These are phyloP conservation scores for Stramenopiles sp. DNA, from an alignment of 352 stramenopile species.

Conservation along the genomic window DNA sequence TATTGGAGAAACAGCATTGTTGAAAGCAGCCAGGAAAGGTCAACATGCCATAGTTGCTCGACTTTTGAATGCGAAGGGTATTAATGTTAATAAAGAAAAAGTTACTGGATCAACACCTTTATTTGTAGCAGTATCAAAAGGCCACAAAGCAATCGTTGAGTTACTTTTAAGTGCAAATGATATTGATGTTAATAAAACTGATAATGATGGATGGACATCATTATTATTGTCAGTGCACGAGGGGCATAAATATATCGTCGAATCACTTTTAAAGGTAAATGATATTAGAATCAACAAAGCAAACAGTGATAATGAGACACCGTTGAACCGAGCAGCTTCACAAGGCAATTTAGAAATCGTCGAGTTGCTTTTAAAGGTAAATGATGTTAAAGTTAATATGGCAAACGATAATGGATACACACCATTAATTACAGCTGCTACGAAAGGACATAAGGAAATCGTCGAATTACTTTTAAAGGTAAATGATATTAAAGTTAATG, in stretches of 20 bases:
- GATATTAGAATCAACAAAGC: background rate
- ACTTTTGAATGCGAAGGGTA: background rate
- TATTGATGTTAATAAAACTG: background rate
- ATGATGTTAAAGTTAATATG: background rate
- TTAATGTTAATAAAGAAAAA: background rate
- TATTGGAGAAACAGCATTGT: no score
- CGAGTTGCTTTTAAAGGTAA: background rate
- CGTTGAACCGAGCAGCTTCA: background rate
- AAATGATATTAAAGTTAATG: background rate
- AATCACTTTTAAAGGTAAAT: background rate
- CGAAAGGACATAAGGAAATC: background rate
- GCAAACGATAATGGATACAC: background rate
- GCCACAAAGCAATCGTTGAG: background rate
- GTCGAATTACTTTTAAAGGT: no score
- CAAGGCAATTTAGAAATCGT: background rate
- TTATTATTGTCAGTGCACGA: background rate
- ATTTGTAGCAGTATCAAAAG: background rate
- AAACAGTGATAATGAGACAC: background rate
- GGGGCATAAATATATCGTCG: background rate
- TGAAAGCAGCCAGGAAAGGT: background rate
- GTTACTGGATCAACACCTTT: background rate
- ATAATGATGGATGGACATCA: background rate
- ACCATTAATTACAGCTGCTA: background rate
- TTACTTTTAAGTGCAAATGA: background rate
- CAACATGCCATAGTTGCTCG: background rate